These are phyloP conservation scores for Apiospora rasikravindrae DNA, from an alignment of 2,329 filamentous ascomycete genomes.

Conservation along the genomic window DNA sequence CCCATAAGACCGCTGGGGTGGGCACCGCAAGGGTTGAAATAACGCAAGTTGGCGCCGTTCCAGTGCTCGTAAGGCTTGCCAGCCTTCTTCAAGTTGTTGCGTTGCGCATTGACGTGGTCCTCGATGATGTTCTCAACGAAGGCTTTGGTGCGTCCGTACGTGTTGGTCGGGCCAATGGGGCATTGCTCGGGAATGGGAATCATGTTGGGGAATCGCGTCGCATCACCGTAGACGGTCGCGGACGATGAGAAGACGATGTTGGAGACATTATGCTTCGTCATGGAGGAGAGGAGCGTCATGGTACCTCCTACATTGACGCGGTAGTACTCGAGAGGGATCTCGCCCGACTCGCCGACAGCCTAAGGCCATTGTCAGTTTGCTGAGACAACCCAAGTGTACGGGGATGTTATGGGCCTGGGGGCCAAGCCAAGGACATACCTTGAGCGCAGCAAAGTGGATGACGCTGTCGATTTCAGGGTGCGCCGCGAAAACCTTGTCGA, in stretches of 20 bases:
- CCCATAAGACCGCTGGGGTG: slow-evolving; percentile 98
- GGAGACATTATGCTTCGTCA: slow-evolving; percentile 87
- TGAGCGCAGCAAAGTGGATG: slow-evolving; percentile 97
- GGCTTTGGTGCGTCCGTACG: slow-evolving; percentile 96
- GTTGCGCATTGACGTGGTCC: slow-evolving; percentile 86
- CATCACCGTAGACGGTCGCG: slow-evolving; percentile 97
- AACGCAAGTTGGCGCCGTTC: slow-evolving; percentile 92
- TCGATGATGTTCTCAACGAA: slow-evolving; percentile 91
- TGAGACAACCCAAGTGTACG: not conserved
- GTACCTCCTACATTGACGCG: slow-evolving; percentile 94
- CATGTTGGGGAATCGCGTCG: slow-evolving; percentile 95
- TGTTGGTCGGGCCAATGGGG: slow-evolving; percentile 95
- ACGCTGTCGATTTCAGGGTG: slow-evolving; percentile 96
- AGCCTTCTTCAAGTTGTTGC: slow-evolving; percentile 79
- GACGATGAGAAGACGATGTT: slow-evolving; percentile 99
- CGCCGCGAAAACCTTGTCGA: slow-evolving; percentile 86
- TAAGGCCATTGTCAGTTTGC: slow-evolving; percentile 43
- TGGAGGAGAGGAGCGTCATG: slow-evolving; percentile 82
- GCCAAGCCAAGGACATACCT: slow-evolving; percentile 59
- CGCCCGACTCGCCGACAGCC: slow-evolving; percentile 94
- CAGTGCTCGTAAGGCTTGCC: slow-evolving; percentile 80
- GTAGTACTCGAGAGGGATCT: slow-evolving; percentile 97
- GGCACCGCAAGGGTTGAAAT: slow-evolving; percentile 96
- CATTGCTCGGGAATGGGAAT: slow-evolving; percentile 98
- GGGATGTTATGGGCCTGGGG: slow-evolving; percentile 18